Evolutionary conservation across 352 stramenopile genomes (phyloP).

Genomic region (Elongisporangium undulatum): DNA sequence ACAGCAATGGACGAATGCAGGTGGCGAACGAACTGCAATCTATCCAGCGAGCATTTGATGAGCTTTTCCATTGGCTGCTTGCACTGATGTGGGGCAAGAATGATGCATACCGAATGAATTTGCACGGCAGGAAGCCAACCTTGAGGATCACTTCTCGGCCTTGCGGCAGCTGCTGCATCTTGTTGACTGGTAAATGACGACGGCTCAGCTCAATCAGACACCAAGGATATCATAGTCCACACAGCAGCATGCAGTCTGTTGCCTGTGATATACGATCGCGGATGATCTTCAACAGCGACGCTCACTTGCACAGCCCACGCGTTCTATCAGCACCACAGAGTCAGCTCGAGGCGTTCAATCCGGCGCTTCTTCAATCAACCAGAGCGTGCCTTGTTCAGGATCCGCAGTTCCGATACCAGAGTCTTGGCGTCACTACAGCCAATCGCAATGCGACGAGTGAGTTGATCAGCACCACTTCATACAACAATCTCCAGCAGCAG

Average conservation of each 20-base stretch:
- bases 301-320: slow-evolving; percentile 59
- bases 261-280: slow-evolving; percentile 57
- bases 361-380: background rate
- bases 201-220: background rate
- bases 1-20: slow-evolving; percentile 53
- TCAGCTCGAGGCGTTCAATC: background rate
- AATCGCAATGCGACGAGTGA: background rate
- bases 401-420: slow-evolving; percentile 59
- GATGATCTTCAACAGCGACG: slow-evolving; percentile 59
- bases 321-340: slow-evolving; percentile 29
- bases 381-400: slow-evolving; percentile 58
- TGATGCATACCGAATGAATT: slow-evolving; percentile 38
- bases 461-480: background rate
- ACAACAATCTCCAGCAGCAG: background rate
- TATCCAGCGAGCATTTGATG: slow-evolving; percentile 6
- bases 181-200: slow-evolving; percentile 35
- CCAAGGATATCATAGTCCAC: background rate
- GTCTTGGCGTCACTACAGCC: slow-evolving; percentile 48
- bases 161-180: slow-evolving; percentile 43
- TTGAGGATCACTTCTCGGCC: slow-evolving; percentile 48
- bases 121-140: slow-evolving; percentile 58
- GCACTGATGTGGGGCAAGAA: background rate
- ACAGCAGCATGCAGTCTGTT: background rate
- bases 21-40: slow-evolving; percentile 49
- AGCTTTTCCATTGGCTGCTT: background rate